Evolutionary conservation across 148 eudicot genomes (phyloP), one percentile per base, ranked within the genome.

Genomic region (Persicaria tinctoria): DNA sequence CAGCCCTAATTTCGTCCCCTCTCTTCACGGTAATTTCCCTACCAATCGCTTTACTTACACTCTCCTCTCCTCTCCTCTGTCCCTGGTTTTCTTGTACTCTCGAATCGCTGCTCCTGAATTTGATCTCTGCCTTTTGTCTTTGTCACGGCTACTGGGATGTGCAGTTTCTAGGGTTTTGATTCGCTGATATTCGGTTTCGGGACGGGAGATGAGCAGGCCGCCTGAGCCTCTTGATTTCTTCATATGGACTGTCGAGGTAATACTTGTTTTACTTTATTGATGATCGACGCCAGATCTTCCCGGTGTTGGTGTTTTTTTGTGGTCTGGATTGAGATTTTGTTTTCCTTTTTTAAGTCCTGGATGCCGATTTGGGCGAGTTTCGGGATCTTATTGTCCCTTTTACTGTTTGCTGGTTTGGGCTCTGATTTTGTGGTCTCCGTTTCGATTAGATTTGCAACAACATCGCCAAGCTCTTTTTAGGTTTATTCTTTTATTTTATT

Each of bases 211-310:
- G 68, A 62, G 68, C 14, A 27, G 44, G 12, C 83, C 87, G 38
- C 90, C 92, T 27, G 97, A 91, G 86, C 97, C 97, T 75, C 82
- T 91, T 54, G 93, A 91, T 86, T 91, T 91, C 93, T 91, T 91
- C 84, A 91, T 91, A 62, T 91, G 97, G 97, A 91, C 97, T 55
- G 90, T 91, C 73, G 93, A 91, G 92, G 97, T 91, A 75, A 20
- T 66, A 0, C 41, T 32, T 68, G 20, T 11, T 62, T 27, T 8
- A 23, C 27, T 27, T 23, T 8, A 5, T n/a, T 5, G 16, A 16
- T 8, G 3, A 62, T 8, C 44, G 5, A 41, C 3, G 44, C 13
- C 44, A 62, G 68, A 62, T 62, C 44, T 62, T 27, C 13, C 14
- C 4, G 44, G 44, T 62, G 45, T 62, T 62, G 1, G 4, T 62